Evolutionary conservation across 2,329 filamentous ascomycete species (phyloP).

Genomic region (Blumeriella jaapii): DNA sequence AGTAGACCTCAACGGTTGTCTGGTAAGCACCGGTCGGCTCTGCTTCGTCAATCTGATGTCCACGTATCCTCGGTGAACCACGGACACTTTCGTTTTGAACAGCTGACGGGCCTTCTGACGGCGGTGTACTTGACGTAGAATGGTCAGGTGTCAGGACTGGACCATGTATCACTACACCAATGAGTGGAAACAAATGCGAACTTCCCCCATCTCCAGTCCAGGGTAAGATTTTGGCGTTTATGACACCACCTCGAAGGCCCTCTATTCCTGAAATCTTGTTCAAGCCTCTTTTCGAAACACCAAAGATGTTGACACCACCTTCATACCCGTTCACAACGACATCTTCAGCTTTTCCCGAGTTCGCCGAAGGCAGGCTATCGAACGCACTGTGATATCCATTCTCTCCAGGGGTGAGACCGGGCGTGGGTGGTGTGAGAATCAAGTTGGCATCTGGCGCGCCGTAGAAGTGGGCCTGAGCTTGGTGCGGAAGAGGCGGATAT

Average conservation of each 20-base stretch:
- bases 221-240: constrained; percentile 72
- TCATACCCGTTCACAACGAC: constrained; percentile 69
- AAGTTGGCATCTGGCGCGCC: constrained; percentile 62
- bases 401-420: constrained; percentile 50
- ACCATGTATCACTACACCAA: constrained; percentile 73
- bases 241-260: constrained; percentile 67
- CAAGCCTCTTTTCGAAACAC: constrained; percentile 59
- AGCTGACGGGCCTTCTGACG: constrained; percentile 16
- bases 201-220: constrained; percentile 47
- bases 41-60: constrained; percentile 27
- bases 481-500: constrained; percentile 60
- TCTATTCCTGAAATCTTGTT: constrained; percentile 59
- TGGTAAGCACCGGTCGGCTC: constrained; percentile 54
- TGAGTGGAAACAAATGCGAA: constrained; percentile 53
- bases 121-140: constrained; percentile 11
- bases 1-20: constrained; percentile 83
- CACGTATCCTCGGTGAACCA: constrained; percentile 28
- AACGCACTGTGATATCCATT: constrained; percentile 72
- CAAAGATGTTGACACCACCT: constrained; percentile 65
- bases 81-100: constrained; percentile 14
- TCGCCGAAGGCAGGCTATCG: constrained; percentile 48
- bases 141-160: constrained; percentile 39
- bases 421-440: constrained; percentile 36
- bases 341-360: constrained; percentile 38
- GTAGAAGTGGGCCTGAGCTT: constrained; percentile 69